Evolutionary conservation across 495 filamentous ascomycete genomes (phyloP).

Genomic region (Podospora sp.): DNA sequence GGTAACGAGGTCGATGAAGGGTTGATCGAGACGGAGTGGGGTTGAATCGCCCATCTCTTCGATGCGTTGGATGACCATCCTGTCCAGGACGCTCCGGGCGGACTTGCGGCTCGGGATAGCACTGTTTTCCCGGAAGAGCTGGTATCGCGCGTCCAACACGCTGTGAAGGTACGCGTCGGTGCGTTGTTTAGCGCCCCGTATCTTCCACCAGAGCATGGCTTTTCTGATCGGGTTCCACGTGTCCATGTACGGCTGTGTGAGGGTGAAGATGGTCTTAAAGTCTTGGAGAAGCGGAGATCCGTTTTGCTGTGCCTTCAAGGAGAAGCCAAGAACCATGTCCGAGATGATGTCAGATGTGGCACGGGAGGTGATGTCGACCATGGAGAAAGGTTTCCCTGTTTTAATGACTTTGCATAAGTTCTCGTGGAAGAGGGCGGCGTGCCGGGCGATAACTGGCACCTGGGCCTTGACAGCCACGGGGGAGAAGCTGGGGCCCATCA

Average conservation of each 20-base stretch:
- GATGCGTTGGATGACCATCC: background rate
- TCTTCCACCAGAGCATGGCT: background rate
- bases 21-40: background rate
- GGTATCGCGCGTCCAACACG: background rate
- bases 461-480: background rate
- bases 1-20: background rate
- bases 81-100: conserved; percentile 2
- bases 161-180: background rate
- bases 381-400: background rate
- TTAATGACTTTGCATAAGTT: background rate
- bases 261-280: background rate
- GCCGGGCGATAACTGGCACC: background rate
- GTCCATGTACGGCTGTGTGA: background rate
- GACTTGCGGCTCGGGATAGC: background rate
- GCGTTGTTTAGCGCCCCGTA: background rate
- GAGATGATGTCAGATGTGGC: background rate
- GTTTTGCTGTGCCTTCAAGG: background rate
- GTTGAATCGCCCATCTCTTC: background rate
- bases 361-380: background rate
- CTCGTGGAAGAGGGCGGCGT: background rate
- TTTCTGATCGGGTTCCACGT: conserved; percentile 4
- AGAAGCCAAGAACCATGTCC: background rate
- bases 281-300: background rate
- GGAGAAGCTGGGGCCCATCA: conserved; percentile 1
- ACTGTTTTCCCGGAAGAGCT: background rate